A percentile compares a stretch with the other conserved stretches of the same genome.
These are phyloP conservation scores for Allium cepa DNA, from an alignment of 106 monocot species.

Conservation along the genomic window DNA sequence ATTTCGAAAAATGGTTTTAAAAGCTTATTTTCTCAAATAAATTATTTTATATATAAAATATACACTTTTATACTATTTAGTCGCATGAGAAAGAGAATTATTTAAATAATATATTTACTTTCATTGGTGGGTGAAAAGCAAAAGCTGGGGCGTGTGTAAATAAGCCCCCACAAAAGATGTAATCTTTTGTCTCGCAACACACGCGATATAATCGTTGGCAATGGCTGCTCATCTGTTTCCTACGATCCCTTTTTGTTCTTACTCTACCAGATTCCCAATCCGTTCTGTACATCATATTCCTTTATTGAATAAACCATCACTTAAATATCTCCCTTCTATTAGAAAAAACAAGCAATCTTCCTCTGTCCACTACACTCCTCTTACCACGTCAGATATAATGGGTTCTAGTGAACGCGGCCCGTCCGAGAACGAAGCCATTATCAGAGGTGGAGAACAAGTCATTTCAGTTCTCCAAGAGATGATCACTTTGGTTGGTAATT, in stretches of 20 bases:
- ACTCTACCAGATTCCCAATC: neutral
- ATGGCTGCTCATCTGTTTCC: conserved; percentile 6
- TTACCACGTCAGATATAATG: neutral
- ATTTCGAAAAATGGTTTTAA: no score
- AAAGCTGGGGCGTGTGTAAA: no score
- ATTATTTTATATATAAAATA: no score
- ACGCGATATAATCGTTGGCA: neutral
- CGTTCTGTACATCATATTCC: neutral
- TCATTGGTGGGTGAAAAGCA: no score
- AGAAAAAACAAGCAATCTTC: neutral
- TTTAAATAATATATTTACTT: no score
- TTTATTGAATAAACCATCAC: neutral
- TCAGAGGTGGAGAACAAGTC: conserved; percentile 95
- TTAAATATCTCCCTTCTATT: neutral
- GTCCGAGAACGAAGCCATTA: conserved; percentile 50
- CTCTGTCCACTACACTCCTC: neutral
- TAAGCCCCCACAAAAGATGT: no score
- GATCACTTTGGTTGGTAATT: conserved; percentile 58
- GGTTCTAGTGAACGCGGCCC: conserved; percentile 31
- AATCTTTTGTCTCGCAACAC: no score
- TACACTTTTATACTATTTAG: no score
- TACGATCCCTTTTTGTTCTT: neutral
- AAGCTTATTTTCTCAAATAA: no score
- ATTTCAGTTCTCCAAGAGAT: conserved; percentile 86
- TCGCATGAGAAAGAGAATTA: no score